Evolutionary conservation across 306 rosid genomes (phyloP).

Genomic region (Cucurbita maxima): DNA sequence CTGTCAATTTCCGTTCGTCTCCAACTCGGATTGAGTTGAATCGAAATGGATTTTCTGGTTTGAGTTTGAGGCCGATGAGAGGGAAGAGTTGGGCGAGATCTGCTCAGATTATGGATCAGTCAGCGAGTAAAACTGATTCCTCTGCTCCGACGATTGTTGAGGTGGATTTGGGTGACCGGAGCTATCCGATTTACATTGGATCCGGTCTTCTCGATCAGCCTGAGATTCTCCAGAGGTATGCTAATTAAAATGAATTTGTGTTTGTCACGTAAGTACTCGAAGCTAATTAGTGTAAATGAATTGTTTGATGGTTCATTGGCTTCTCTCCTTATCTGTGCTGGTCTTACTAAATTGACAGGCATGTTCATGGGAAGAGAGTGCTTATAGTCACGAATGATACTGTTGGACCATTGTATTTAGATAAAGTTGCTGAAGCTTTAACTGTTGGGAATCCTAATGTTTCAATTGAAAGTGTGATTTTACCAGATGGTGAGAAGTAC

Average conservation of each 20-base stretch:
- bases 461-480: constrained; percentile 69
- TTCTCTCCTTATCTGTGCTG: background rate
- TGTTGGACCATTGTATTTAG: constrained; percentile 66
- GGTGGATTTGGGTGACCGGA: constrained; percentile 78
- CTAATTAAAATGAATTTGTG: background rate
- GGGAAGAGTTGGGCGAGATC: constrained; percentile 35
- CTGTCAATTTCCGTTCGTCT: constrained; percentile 12
- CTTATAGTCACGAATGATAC: constrained; percentile 75
- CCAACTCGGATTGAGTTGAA: constrained; percentile 10
- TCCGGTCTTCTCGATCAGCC: constrained; percentile 64
- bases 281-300: background rate
- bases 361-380: constrained; percentile 88
- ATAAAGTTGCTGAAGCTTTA: constrained; percentile 63
- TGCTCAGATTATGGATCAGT: constrained; percentile 56
- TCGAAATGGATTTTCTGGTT: constrained; percentile 7
- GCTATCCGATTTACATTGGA: constrained; percentile 90
- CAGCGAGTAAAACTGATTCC: constrained; percentile 16
- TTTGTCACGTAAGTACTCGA: background rate
- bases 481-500: constrained; percentile 85
- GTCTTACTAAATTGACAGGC: constrained; percentile 27
- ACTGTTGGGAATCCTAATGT: constrained; percentile 65
- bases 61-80: constrained; percentile 6
- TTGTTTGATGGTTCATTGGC: background rate
- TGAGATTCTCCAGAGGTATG: constrained; percentile 59
- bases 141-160: constrained; percentile 34